A percentile compares a stretch with the other conserved stretches of the same genome.
phyloP scores from a whole-genome alignment of 1,284 basidiomycete genomes.

The Pascua sp. region DNA sequence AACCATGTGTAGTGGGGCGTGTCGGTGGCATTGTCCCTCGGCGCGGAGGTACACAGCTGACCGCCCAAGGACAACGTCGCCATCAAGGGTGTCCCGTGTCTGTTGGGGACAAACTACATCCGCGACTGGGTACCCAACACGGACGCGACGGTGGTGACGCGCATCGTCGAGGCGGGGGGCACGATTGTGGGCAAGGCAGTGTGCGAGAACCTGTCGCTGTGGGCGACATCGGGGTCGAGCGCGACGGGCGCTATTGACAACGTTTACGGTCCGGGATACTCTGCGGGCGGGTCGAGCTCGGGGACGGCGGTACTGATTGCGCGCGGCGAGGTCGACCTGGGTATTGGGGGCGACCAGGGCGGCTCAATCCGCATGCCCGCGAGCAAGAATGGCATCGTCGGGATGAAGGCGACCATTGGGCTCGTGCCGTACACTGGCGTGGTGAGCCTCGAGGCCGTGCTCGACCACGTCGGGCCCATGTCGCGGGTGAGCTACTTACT shows the following conservation, averaged over 20 bases:
- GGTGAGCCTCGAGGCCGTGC: conserved; percentile 49
- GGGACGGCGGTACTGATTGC: conserved; percentile 54
- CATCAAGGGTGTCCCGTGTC: conserved; percentile 29
- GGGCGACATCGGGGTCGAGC: conserved; percentile 20
- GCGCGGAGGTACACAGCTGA: too few relatives aligned
- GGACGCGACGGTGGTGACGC: conserved; percentile 54
- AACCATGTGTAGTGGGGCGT: neutral
- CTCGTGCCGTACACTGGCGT: conserved; percentile 56
- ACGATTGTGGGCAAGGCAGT: conserved; percentile 52
- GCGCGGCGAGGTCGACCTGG: conserved; percentile 52
- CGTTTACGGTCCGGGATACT: conserved; percentile 52
- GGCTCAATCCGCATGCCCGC: conserved; percentile 54
- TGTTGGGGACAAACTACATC: conserved; percentile 34
- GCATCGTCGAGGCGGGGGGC: conserved; percentile 53
- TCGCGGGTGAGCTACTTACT: conserved; percentile 10
- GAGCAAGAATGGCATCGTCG: conserved; percentile 54
- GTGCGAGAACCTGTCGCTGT: conserved; percentile 38
- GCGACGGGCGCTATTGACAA: conserved; percentile 50
- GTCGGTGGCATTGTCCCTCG: too few relatives aligned
- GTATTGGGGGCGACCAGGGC: conserved; percentile 56
- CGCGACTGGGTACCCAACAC: conserved; percentile 32
- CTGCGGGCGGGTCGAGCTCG: conserved; percentile 53
- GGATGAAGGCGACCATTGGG: conserved; percentile 55
- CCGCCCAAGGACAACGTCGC: conserved; percentile 26
- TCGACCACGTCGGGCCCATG: conserved; percentile 49